These are phyloP conservation scores for Sclerotinia subarctica DNA, from an alignment of 2,329 filamentous ascomycete genomes.

Conservation along the genomic window DNA sequence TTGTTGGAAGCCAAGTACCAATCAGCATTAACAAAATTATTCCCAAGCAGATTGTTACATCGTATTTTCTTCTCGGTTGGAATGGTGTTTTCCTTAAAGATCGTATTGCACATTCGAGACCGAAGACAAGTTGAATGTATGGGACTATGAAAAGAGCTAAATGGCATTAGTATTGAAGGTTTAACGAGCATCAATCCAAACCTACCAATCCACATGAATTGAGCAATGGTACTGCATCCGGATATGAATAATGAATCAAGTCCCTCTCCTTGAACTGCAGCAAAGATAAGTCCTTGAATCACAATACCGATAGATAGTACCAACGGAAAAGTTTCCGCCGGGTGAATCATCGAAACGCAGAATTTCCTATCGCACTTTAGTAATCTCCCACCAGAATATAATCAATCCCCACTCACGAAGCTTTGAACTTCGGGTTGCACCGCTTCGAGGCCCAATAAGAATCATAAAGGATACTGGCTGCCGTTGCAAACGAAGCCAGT, in stretches of 20 bases:
- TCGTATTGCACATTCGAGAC: conserved; percentile 57
- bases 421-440: conserved; percentile 37
- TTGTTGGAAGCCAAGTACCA: conserved; percentile 56
- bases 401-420: conserved; percentile 43
- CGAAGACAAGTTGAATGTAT: conserved; percentile 63
- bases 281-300: conserved; percentile 56
- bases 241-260: conserved; percentile 49
- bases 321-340: conserved; percentile 49
- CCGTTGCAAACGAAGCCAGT: conserved; percentile 54
- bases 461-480: conserved; percentile 55
- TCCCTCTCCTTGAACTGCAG: conserved; percentile 54
- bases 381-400: conserved; percentile 34
- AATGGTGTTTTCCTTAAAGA: conserved; percentile 55
- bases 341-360: conserved; percentile 38
- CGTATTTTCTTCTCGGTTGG: conserved; percentile 57
- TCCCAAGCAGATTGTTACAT: conserved; percentile 54
- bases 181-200: background rate
- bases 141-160: conserved; percentile 65
- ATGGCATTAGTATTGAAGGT: conserved; percentile 32
- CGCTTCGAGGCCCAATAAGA: conserved; percentile 40
- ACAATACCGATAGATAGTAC: conserved; percentile 56
- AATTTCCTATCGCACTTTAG: conserved; percentile 35
- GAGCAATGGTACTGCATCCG: conserved; percentile 53
- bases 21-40: conserved; percentile 51
- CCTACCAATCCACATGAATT: conserved; percentile 59